Evolutionary conservation across 768 basidiomycete species (phyloP).

Genomic region (Pisolithus tinctorius): DNA sequence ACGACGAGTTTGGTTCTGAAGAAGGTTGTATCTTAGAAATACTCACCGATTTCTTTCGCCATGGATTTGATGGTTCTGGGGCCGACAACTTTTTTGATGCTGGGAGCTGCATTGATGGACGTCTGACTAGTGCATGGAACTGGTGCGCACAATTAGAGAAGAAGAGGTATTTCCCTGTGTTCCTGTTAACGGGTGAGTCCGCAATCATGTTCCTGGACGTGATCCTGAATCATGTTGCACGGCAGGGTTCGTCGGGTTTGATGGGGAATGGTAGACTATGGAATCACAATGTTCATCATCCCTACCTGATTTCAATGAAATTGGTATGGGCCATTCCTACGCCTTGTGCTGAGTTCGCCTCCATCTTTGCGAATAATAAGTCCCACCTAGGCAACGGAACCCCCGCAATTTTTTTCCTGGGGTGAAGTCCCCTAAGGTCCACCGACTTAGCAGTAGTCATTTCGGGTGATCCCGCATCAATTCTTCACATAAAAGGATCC

Average conservation of each 20-base stretch:
- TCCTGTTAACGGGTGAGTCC: conserved; percentile 63
- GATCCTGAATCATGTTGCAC: conserved; percentile 1
- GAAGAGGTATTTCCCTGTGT: conserved; percentile 77
- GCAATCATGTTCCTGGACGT: not conserved
- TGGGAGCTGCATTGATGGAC: conserved; percentile 77
- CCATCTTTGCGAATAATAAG: not conserved
- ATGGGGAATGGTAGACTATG: conserved; percentile 69
- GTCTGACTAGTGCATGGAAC: conserved; percentile 87
- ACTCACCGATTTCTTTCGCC: conserved; percentile 77
- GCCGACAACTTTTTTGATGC: conserved; percentile 89
- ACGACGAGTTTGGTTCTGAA: conserved; percentile 72
- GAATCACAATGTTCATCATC: not conserved
- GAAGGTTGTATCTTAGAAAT: conserved; percentile 68
- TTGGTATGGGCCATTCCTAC: not conserved
- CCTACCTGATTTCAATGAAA: not conserved
- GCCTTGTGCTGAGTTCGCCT: not conserved
- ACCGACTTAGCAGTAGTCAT: no score
- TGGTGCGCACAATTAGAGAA: conserved; percentile 86
- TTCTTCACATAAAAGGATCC: not conserved
- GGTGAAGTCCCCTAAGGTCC: no score
- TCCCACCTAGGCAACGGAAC: not conserved
- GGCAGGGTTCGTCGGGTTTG: conserved; percentile 76
- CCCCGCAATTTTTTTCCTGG: not conserved
- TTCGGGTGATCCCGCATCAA: not conserved
- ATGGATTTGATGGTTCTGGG: conserved; percentile 87